Percentiles rank a stretch among this genome's conserved stretches.
These are phyloP conservation scores for Gynostemma pentaphyllum DNA, from an alignment of 306 rosid species.

Conservation along the genomic window DNA sequence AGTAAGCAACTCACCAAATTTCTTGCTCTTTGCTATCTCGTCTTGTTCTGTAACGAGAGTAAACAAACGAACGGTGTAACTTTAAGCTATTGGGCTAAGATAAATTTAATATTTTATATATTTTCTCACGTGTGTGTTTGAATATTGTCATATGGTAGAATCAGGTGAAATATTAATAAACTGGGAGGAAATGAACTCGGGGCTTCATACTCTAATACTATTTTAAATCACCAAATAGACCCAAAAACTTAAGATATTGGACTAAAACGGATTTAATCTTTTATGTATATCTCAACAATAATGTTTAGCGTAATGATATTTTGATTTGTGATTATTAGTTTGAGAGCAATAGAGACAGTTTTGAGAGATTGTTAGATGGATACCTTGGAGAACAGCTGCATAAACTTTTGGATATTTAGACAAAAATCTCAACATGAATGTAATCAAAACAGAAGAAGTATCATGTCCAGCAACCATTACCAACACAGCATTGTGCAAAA, in stretches of 20 bases:
- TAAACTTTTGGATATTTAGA: slow-evolving; percentile 40
- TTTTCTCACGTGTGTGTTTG: too few species aligned
- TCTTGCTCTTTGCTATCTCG: slow-evolving; percentile 48
- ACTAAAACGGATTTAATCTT: too few species aligned
- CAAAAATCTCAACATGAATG: slow-evolving; percentile 41
- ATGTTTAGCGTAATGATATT: too few species aligned
- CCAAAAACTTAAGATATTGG: too few species aligned
- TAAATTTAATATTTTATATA: too few species aligned
- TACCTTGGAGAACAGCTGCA: slow-evolving; percentile 61
- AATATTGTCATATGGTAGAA: too few species aligned
- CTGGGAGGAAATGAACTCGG: too few species aligned
- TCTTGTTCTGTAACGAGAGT: slow-evolving; percentile 45
- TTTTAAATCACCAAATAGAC: too few species aligned
- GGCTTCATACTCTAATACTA: too few species aligned
- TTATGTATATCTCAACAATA: too few species aligned
- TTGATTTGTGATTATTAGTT: not conserved
- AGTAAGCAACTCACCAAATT: slow-evolving; percentile 34
- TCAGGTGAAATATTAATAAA: too few species aligned
- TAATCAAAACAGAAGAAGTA: slow-evolving; percentile 48
- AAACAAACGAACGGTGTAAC: not conserved
- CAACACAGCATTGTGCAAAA: slow-evolving; percentile 35
- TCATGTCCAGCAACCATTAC: slow-evolving; percentile 74
- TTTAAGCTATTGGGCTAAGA: too few species aligned
- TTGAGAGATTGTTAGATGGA: not conserved
- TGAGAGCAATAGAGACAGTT: not conserved